Base-by-base conservation (phyloP, 2,329 filamentous ascomycete genomes). In the Domatiomyces globalis region DNA sequence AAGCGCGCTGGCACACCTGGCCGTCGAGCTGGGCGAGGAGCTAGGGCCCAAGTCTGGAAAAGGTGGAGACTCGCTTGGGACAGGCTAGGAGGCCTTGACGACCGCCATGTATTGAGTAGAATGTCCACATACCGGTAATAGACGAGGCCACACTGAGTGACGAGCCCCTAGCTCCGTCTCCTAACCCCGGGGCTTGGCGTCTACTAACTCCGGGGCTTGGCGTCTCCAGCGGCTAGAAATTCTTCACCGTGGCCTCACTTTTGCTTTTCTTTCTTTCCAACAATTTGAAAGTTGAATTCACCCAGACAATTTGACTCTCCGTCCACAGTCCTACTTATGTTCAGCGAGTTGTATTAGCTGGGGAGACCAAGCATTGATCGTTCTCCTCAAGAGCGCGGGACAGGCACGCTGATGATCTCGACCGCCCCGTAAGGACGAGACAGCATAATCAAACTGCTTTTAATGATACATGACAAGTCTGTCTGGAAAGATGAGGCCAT, bases 251-350 rank as follows among this genome's bases (percentile, higher is more conserved):
- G 58, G 51, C 42, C 53, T 56, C 57, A 56, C 57, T 61, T 60
- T 61, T 60, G 63, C n/a, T 61, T 64, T 66, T 63, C 65, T 66
- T 66, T 66, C 66, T 66, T 62, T 63, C 63, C 62, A 67, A 58
- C 65, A 54, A 55, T 63, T 60, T 65, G 69, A 78, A 80, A 79
- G 74, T 79, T 79, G 69, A 71, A 61, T 64, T 65, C 64, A 74
- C 74, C 71, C 68, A 70, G 69, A 67, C 73, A 77, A 79, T 79
- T 80, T 80, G 78, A 77, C 77, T 71, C 69, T 66, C 64, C 72
- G 72, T 65, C 66, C 72, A 66, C 58, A 61, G 56, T 58, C 56
- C 15, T 56, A 54, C 56, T 62, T 64, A 71, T 76, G 74, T 71
- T 71, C 73, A 71, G 66, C 66, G 73, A 71, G 79, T 79, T 83